Evolutionary conservation across 768 basidiomycete species (phyloP).

Genomic region (Pholiota molesta): DNA sequence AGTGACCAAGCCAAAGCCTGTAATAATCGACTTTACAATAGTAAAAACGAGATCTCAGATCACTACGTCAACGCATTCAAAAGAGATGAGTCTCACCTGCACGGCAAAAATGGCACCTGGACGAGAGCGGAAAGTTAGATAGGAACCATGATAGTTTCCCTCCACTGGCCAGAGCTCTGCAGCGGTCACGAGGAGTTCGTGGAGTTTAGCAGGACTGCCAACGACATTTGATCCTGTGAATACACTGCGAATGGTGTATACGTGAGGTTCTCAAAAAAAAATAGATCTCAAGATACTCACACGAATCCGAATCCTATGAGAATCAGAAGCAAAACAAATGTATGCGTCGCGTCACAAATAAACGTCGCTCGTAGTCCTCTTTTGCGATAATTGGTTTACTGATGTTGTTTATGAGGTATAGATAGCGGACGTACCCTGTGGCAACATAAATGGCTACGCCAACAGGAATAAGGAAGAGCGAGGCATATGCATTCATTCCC

Average conservation of each 20-base stretch:
- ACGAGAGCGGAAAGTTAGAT: constrained; percentile 37
- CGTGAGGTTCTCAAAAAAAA: not conserved
- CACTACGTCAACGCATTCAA: too few relatives aligned
- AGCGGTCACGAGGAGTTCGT: constrained; percentile 33
- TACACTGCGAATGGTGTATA: constrained; percentile 11
- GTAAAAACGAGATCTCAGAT: not conserved
- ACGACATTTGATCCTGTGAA: constrained; percentile 34
- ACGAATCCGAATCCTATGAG: constrained; percentile 22
- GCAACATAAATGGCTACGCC: constrained; percentile 41
- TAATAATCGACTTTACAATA: constrained; percentile 15
- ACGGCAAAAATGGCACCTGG: constrained; percentile 26
- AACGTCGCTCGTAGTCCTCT: constrained; percentile 30
- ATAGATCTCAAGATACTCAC: not conserved
- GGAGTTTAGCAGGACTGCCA: constrained; percentile 41
- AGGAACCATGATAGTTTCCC: constrained; percentile 38
- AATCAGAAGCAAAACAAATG: constrained; percentile 36
- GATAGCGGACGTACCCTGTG: constrained; percentile 14
- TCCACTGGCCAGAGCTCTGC: constrained; percentile 30
- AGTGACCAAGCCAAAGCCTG: constrained; percentile 23
- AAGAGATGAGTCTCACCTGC: not conserved
- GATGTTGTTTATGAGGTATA: not conserved
- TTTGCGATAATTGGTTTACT: not conserved
- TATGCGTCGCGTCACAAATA: constrained; percentile 18
- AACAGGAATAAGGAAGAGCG: constrained; percentile 42
- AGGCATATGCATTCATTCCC: constrained; percentile 41